Evolutionary conservation across 2,329 filamentous ascomycete genomes (phyloP).

Genomic region (Fonsecaea multimorphosa): DNA sequence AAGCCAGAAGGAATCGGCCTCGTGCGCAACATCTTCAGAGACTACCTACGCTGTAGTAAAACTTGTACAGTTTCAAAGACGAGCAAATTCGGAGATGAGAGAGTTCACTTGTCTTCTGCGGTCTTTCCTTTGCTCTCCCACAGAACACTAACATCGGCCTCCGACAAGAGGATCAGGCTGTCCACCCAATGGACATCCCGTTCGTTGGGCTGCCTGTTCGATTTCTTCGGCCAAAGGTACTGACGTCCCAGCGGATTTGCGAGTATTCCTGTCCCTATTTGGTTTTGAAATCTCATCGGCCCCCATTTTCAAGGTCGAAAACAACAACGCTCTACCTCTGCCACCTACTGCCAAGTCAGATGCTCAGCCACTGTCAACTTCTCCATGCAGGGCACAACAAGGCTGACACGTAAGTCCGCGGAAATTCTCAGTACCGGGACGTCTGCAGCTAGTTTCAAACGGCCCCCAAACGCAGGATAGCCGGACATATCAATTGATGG

Average conservation of each 20-base stretch:
- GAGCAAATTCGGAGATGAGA: background rate
- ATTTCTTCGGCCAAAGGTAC: background rate
- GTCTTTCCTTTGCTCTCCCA: background rate
- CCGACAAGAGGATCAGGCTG: background rate
- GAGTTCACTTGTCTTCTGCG: background rate
- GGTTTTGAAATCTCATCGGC: background rate
- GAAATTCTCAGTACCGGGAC: background rate
- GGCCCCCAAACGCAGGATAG: background rate
- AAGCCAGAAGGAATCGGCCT: slow-evolving; percentile 3
- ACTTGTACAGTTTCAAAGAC: slow-evolving; percentile 24
- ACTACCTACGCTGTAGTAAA: slow-evolving; percentile 15
- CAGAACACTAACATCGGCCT: background rate
- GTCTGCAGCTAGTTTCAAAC: background rate
- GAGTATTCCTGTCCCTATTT: background rate
- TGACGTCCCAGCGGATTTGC: background rate
- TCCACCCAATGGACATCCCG: background rate
- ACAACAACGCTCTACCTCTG: background rate
- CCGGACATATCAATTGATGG: background rate
- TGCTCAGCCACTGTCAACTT: background rate
- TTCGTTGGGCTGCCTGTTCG: background rate
- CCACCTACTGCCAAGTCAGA: background rate
- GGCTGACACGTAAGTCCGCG: background rate
- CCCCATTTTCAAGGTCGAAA: background rate
- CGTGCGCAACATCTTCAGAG: slow-evolving; percentile 12
- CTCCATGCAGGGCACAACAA: background rate